These are phyloP conservation scores for Lepidium africanum DNA, from an alignment of 345 rosid genomes.

Conservation along the genomic window DNA sequence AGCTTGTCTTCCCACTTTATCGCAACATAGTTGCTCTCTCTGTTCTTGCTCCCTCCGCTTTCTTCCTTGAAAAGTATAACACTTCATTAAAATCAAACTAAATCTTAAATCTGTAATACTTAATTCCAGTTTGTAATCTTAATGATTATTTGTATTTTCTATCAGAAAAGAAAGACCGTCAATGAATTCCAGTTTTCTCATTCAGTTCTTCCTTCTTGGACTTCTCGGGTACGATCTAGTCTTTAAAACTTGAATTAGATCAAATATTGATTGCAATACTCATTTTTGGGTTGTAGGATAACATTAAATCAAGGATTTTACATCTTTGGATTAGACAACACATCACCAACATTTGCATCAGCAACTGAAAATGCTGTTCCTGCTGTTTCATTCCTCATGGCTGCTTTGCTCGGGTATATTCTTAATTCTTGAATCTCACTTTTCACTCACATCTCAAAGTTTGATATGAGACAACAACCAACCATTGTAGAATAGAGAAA, in stretches of 20 bases:
- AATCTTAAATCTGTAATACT: not conserved
- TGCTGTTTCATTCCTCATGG: conserved; percentile 61
- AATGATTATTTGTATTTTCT: not conserved
- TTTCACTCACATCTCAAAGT: not conserved
- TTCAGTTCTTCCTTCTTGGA: conserved; percentile 63
- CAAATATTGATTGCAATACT: no score
- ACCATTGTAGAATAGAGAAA: conserved; percentile 45
- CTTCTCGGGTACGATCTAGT: conserved; percentile 44
- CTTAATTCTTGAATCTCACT: conserved; percentile 1
- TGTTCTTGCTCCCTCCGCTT: conserved; percentile 54
- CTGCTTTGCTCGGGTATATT: conserved; percentile 41
- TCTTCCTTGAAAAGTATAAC: conserved; percentile 52
- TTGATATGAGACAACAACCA: not conserved
- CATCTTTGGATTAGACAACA: conserved; percentile 56
- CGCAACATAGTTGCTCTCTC: conserved; percentile 57
- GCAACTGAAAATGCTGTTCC: conserved; percentile 66
- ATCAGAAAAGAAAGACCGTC: conserved; percentile 52
- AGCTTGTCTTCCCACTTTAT: conserved; percentile 59
- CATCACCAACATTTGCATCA: conserved; percentile 66
- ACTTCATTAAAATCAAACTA: not conserved
- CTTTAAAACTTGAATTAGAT: not conserved
- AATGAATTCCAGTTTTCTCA: conserved; percentile 27
- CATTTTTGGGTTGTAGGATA: conserved; percentile 20
- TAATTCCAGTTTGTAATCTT: not conserved
- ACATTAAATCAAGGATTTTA: conserved; percentile 57